Conservation (phyloP, 1,284 basidiomycete species). For the Ustilago bromivora region DNA sequence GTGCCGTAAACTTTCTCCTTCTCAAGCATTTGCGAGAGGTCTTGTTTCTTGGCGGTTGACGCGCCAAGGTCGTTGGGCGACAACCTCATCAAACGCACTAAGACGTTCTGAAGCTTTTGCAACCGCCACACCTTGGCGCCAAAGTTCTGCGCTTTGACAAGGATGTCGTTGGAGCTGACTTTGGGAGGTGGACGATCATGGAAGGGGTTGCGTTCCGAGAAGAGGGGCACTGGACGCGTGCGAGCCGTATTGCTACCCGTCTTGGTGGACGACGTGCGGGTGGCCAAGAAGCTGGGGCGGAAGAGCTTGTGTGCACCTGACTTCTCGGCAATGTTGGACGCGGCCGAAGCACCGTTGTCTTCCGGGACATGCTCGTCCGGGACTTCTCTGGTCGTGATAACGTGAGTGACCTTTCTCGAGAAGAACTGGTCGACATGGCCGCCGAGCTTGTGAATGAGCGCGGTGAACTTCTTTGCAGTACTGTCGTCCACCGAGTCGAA, state of each 20-base stretch:
- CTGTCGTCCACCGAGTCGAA: conserved; percentile 62
- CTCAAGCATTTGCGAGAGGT: conserved; percentile 77
- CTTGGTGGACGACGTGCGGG: conserved; percentile 31
- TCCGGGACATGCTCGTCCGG: conserved; percentile 26
- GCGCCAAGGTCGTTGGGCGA: conserved; percentile 33
- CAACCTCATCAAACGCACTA: conserved; percentile 43
- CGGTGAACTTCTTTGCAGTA: conserved; percentile 38
- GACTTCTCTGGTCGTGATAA: conserved; percentile 61
- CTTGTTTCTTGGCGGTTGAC: conserved; percentile 37
- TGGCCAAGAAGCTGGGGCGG: conserved; percentile 44
- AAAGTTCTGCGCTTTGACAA: conserved; percentile 81
- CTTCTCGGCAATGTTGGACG: conserved; percentile 11
- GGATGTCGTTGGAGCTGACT: conserved; percentile 72
- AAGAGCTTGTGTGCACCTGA: conserved; percentile 37
- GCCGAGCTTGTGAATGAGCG: conserved; percentile 58
- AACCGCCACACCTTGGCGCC: conserved; percentile 90
- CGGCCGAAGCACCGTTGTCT: conserved; percentile 6
- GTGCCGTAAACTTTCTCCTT: conserved; percentile 89
- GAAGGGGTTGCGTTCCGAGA: conserved; percentile 67
- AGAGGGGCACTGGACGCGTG: conserved; percentile 53
- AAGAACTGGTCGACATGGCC: conserved; percentile 67
- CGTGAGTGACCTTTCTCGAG: conserved; percentile 64
- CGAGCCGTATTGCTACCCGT: conserved; percentile 18
- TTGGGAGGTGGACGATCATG: conserved; percentile 69
- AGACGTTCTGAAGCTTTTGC: conserved; percentile 65